Evolutionary conservation across 2,329 filamentous ascomycete genomes (phyloP).

Genomic region (Graphiopsis chlorocephala): DNA sequence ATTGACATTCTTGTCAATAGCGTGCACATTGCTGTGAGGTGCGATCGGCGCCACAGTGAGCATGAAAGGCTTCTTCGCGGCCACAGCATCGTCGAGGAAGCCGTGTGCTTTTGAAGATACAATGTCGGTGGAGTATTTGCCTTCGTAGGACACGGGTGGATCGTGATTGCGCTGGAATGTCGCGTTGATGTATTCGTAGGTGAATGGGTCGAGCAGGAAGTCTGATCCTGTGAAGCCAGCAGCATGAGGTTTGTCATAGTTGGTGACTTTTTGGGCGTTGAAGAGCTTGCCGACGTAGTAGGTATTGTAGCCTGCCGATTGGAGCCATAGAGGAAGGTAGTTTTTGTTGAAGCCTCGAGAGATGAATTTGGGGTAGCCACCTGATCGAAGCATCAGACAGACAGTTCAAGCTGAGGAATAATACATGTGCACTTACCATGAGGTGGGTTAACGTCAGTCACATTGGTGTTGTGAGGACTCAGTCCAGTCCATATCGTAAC

Average conservation of each 20-base stretch:
- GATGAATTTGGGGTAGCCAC: slow-evolving; percentile 65
- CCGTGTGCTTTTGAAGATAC: slow-evolving; percentile 58
- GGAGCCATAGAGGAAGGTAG: slow-evolving; percentile 69
- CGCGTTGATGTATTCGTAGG: slow-evolving; percentile 66
- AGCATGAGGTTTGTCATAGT: slow-evolving; percentile 58
- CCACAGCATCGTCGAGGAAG: slow-evolving; percentile 61
- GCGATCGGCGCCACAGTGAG: slow-evolving; percentile 64
- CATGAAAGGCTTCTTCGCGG: slow-evolving; percentile 62
- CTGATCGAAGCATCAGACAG: not conserved
- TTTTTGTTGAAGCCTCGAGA: slow-evolving; percentile 63
- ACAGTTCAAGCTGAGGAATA: not conserved
- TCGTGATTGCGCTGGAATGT: slow-evolving; percentile 62
- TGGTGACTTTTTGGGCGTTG: slow-evolving; percentile 60
- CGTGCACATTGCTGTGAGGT: slow-evolving; percentile 50
- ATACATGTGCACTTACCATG: slow-evolving; percentile 45
- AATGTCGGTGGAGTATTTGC: slow-evolving; percentile 58
- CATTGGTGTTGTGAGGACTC: slow-evolving; percentile 68
- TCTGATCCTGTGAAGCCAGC: slow-evolving; percentile 58
- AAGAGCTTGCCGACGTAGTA: slow-evolving; percentile 72
- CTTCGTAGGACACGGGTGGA: slow-evolving; percentile 54
- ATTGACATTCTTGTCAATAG: slow-evolving; percentile 7
- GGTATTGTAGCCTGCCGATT: slow-evolving; percentile 65
- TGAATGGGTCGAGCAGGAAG: slow-evolving; percentile 37
- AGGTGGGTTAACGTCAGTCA: slow-evolving; percentile 57
- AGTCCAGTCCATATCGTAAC: slow-evolving; percentile 65